Evolutionary conservation across 2,329 filamentous ascomycete genomes (phyloP).

Genomic region (Venturia oleaginea): DNA sequence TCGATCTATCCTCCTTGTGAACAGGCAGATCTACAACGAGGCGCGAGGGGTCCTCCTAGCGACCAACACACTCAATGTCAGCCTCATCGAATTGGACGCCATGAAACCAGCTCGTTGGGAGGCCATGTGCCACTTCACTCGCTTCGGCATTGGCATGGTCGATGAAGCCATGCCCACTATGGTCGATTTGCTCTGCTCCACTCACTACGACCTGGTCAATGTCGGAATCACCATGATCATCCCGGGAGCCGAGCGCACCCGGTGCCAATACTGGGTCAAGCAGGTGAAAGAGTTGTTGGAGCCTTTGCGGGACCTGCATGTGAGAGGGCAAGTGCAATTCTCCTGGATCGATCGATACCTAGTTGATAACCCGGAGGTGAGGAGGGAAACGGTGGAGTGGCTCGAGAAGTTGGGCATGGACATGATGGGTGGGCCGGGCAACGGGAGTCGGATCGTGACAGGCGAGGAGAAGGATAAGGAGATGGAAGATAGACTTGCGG

Average conservation of each 20-base stretch:
- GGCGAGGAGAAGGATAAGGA: not conserved
- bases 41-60: not conserved
- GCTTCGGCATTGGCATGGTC: not conserved
- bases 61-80: not conserved
- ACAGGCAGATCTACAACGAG: not conserved
- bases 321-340: not conserved
- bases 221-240: not conserved
- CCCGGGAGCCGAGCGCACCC: not conserved
- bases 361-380: slow-evolving; percentile 2
- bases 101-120: slow-evolving; percentile 1
- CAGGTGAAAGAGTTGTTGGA: not conserved
- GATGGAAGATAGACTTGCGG: not conserved
- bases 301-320: not conserved
- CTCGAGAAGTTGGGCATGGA: not conserved
- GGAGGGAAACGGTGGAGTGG: not conserved
- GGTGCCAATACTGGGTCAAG: slow-evolving; percentile 2
- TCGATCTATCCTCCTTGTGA: not conserved
- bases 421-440: not conserved
- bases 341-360: not conserved
- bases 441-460: not conserved
- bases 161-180: not conserved
- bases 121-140: not conserved
- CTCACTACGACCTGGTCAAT: not conserved
- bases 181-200: not conserved
- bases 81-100: not conserved